Conservation (phyloP, 2,329 filamentous ascomycete species). For the Raffaelea deltoideospora region DNA sequence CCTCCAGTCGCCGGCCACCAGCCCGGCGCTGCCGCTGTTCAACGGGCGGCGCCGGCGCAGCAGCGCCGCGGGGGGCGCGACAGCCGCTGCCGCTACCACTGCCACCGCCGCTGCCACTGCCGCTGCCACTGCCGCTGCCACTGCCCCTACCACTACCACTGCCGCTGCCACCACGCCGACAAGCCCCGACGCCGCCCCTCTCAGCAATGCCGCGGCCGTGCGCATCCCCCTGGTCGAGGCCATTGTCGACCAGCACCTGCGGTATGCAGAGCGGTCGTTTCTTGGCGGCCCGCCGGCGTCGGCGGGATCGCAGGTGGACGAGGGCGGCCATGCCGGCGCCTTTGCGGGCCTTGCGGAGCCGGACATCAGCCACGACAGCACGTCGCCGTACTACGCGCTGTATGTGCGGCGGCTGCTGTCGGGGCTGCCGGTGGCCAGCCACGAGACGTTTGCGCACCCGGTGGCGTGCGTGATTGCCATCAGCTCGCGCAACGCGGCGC, state of each 20-base stretch:
- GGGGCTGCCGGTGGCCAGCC: conserved; percentile 59
- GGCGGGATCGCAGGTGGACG: conserved; percentile 21
- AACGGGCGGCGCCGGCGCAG: neutral
- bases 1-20: conserved; percentile 13
- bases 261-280: conserved; percentile 52
- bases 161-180: too few species aligned
- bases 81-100: conserved; percentile 6
- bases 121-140: too few species aligned
- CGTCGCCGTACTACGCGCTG: conserved; percentile 70
- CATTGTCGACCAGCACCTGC: conserved; percentile 64
- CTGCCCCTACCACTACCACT: too few species aligned
- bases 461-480: conserved; percentile 92
- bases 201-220: conserved; percentile 13
- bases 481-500: conserved; percentile 69
- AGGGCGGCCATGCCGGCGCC: conserved; percentile 8
- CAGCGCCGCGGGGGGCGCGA: neutral
- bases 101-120: conserved; percentile 7
- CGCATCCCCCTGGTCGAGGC: conserved; percentile 60
- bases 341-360: conserved; percentile 20
- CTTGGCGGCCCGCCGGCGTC: conserved; percentile 18
- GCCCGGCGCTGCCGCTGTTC: conserved; percentile 1
- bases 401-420: conserved; percentile 77
- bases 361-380: conserved; percentile 28
- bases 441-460: conserved; percentile 90
- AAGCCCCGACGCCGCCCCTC: neutral